Evolutionary conservation across 2,329 filamentous ascomycete species (phyloP).

Genomic region (Fusarium miscanthi): DNA sequence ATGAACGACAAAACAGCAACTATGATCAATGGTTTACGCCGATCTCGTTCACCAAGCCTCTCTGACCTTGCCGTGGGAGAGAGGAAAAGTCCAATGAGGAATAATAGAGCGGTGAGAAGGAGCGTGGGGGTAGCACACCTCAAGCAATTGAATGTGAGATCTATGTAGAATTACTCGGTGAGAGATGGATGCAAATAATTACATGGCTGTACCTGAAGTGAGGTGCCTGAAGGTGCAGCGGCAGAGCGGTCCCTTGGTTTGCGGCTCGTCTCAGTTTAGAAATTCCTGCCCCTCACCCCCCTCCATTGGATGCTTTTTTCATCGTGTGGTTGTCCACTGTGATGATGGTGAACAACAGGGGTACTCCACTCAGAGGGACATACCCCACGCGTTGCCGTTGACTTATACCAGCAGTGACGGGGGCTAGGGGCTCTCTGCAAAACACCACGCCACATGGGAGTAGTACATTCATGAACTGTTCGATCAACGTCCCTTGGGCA

Average conservation of each 20-base stretch:
- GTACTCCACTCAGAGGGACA: conserved; percentile 18
- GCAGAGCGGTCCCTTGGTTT: conserved; percentile 11
- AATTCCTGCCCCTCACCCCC: conserved; percentile 24
- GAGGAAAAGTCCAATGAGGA: neutral
- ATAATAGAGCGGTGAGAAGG: conserved; percentile 30
- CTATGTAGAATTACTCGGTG: conserved; percentile 29
- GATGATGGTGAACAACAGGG: conserved; percentile 33
- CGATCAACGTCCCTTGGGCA: neutral
- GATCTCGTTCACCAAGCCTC: conserved; percentile 26
- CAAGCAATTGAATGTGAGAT: conserved; percentile 27
- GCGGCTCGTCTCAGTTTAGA: conserved; percentile 7
- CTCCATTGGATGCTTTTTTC: conserved; percentile 9
- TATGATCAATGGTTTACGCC: conserved; percentile 1
- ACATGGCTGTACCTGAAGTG: conserved; percentile 9
- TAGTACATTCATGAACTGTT: neutral
- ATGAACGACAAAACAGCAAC: neutral
- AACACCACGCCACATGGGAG: neutral
- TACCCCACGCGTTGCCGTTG: conserved; percentile 19
- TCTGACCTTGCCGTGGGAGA: neutral
- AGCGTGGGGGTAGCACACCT: conserved; percentile 20
- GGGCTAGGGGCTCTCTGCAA: neutral
- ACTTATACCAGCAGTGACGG: conserved; percentile 5
- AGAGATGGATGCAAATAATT: conserved; percentile 1
- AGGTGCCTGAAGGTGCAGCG: conserved; percentile 8
- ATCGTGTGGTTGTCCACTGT: conserved; percentile 15